phyloP scores from a whole-genome alignment of 2,329 filamentous ascomycete species.

The Ceratocystis smalleyi region DNA sequence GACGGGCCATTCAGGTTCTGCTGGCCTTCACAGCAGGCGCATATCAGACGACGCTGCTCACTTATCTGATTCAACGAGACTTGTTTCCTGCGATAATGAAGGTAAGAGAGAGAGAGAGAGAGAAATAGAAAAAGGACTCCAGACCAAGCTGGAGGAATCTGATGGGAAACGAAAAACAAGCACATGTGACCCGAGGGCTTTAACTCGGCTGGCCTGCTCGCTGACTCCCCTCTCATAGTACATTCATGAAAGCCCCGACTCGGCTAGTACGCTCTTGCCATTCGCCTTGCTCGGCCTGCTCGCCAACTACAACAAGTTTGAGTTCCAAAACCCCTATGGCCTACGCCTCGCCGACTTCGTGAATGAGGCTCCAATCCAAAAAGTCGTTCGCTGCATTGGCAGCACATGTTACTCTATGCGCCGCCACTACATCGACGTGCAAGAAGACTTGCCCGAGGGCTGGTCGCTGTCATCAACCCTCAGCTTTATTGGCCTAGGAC shows the following conservation, averaged over 20 bases:
- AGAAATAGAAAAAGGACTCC: not conserved
- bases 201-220: too few relatives aligned
- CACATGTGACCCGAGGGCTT: not conserved
- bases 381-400: constrained; percentile 64
- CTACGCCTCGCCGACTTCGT: constrained; percentile 87
- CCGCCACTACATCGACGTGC: constrained; percentile 65
- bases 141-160: too few relatives aligned
- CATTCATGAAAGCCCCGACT: constrained; percentile 60
- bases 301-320: constrained; percentile 98
- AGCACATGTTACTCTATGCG: constrained; percentile 52
- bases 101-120: constrained; percentile 34
- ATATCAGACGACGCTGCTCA: constrained; percentile 84
- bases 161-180: not conserved
- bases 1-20: constrained; percentile 63
- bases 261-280: constrained; percentile 50
- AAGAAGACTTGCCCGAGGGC: constrained; percentile 78
- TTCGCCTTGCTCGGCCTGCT: constrained; percentile 74
- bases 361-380: constrained; percentile 73
- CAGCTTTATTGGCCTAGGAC: constrained; percentile 58
- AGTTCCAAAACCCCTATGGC: constrained; percentile 93
- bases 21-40: constrained; percentile 81
- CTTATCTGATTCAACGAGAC: constrained; percentile 89
- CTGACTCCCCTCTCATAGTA: constrained; percentile 35
- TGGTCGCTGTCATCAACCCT: constrained; percentile 75
- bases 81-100: constrained; percentile 92